These are phyloP conservation scores for Macaranga tanarius DNA, from an alignment of 441 rosid species.

Conservation along the genomic window DNA sequence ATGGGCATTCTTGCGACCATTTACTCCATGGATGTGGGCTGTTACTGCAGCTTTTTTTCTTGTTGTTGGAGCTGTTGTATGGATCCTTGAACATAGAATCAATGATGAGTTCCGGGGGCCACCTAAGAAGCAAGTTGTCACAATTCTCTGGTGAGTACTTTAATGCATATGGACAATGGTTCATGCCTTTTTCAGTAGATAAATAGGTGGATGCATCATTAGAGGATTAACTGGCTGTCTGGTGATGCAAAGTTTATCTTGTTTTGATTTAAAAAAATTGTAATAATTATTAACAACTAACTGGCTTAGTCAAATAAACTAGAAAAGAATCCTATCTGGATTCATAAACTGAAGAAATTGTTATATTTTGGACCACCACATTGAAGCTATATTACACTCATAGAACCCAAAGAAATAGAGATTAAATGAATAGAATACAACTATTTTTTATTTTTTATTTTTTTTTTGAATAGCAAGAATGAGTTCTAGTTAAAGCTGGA, in stretches of 20 bases:
- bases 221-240: neutral
- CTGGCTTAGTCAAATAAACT: neutral
- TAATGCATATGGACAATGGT: constrained; percentile 1
- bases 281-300: neutral
- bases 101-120: constrained; percentile 92
- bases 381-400: neutral
- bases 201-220: neutral
- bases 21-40: constrained; percentile 79
- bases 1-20: constrained; percentile 83
- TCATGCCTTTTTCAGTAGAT: neutral
- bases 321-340: neutral
- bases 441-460: no score
- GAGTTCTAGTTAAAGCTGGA: no score
- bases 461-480: no score
- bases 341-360: neutral
- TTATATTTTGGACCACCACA: neutral
- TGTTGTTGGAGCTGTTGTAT: constrained; percentile 75
- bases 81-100: constrained; percentile 92
- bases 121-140: constrained; percentile 70
- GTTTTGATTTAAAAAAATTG: neutral
- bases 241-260: neutral
- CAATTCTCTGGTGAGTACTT: constrained; percentile 73
- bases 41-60: constrained; percentile 70
- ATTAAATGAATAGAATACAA: no score
- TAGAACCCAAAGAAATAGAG: no score